Conservation (phyloP, 768 basidiomycete genomes). For the Trametes meyenii region DNA sequence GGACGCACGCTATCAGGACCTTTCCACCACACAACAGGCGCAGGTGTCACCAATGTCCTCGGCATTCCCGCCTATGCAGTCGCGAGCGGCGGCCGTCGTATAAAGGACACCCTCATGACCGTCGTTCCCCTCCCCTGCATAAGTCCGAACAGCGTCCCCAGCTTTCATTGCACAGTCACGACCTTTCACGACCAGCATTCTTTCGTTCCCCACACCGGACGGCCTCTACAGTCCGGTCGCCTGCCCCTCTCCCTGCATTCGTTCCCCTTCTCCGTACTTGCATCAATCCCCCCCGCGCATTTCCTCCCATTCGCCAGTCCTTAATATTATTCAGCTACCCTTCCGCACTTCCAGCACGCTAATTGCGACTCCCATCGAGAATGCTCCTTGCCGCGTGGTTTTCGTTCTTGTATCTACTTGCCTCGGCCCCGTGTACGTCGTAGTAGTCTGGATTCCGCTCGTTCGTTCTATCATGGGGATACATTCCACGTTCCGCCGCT, state of each 20-base stretch:
- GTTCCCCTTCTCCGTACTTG: too few relatives aligned
- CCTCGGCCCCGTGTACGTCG: conserved; percentile 9
- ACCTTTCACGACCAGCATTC: conserved; percentile 17
- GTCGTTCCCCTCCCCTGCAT: neutral
- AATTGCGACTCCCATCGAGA: neutral
- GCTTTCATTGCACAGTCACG: conserved; percentile 2
- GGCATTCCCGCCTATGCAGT: conserved; percentile 61
- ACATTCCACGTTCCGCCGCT: conserved; percentile 10
- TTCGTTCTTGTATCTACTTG: neutral
- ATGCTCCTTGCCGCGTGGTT: neutral
- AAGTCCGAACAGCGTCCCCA: neutral
- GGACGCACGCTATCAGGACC: conserved; percentile 32
- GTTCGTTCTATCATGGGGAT: conserved; percentile 14
- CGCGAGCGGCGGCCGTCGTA: conserved; percentile 28
- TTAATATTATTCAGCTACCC: conserved; percentile 12
- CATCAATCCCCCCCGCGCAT: neutral
- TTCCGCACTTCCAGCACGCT: conserved; percentile 4
- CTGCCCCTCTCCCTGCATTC: neutral
- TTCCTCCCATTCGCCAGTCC: neutral
- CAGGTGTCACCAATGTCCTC: conserved; percentile 81
- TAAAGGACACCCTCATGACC: conserved; percentile 13
- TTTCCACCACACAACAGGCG: conserved; percentile 48
- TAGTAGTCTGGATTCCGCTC: conserved; percentile 10
- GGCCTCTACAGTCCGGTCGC: conserved; percentile 1
- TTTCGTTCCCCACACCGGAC: neutral